These are phyloP conservation scores for Kwoniella botswanensis DNA, from an alignment of 768 basidiomycete genomes.

Conservation along the genomic window DNA sequence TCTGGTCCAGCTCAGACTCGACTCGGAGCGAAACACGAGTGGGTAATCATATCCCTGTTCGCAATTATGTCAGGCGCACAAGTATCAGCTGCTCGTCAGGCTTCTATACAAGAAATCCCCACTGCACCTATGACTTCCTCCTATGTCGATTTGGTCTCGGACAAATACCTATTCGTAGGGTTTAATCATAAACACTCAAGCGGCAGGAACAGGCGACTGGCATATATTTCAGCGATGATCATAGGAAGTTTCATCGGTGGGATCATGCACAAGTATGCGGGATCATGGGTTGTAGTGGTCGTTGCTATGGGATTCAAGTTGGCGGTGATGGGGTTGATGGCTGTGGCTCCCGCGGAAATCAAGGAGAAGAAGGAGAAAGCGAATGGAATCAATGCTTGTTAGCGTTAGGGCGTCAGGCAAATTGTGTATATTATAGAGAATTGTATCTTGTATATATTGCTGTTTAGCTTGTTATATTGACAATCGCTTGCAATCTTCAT, in stretches of 20 bases:
- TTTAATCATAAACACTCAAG: constrained; percentile 28
- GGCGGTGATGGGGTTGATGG: constrained; percentile 28
- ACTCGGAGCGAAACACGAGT: constrained; percentile 36
- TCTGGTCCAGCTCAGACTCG: constrained; percentile 20
- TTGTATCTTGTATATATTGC: not conserved
- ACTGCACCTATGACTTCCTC: constrained; percentile 50
- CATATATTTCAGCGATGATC: constrained; percentile 48
- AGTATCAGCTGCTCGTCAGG: constrained; percentile 47
- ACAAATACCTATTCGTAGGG: constrained; percentile 39
- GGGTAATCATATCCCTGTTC: constrained; percentile 39
- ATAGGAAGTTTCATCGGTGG: constrained; percentile 44
- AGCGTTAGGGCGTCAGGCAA: not conserved
- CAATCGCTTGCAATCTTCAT: too few species aligned
- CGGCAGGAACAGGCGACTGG: constrained; percentile 40
- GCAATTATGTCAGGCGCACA: constrained; percentile 50
- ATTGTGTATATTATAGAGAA: not conserved
- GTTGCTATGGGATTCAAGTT: constrained; percentile 40
- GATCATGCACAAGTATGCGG: constrained; percentile 40
- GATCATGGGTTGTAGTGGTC: constrained; percentile 44
- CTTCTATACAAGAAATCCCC: constrained; percentile 38
- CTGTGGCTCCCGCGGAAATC: constrained; percentile 23
- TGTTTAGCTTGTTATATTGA: not conserved
- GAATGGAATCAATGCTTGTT: not conserved
- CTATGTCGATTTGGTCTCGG: constrained; percentile 46
- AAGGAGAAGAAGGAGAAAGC: constrained; percentile 10